phyloP scores from a whole-genome alignment of 2,329 filamentous ascomycete genomes.

The Calonectria hongkongensis region DNA sequence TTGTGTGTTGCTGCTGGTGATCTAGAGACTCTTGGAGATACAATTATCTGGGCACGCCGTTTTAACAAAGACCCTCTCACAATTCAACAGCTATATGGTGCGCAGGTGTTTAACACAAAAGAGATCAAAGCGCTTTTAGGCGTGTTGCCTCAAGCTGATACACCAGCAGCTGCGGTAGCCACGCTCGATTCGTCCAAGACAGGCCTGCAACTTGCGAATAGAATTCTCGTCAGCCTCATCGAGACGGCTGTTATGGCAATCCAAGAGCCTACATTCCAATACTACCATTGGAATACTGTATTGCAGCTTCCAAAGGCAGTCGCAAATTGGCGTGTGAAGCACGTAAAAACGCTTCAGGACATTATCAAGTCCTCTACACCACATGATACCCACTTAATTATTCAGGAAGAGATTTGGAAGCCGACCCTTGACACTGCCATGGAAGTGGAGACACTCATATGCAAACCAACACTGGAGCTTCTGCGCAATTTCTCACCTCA shows the following conservation, averaged over 20 bases:
- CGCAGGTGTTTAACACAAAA: slow-evolving; percentile 16
- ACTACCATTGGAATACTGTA: slow-evolving; percentile 31
- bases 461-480: slow-evolving; percentile 30
- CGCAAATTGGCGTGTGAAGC: slow-evolving; percentile 32
- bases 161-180: slow-evolving; percentile 24
- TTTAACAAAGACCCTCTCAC: slow-evolving; percentile 55
- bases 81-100: slow-evolving; percentile 43
- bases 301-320: slow-evolving; percentile 34
- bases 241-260: slow-evolving; percentile 42
- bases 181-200: slow-evolving; percentile 22
- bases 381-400: slow-evolving; percentile 1
- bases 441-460: slow-evolving; percentile 47
- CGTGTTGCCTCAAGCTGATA: slow-evolving; percentile 40
- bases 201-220: slow-evolving; percentile 40
- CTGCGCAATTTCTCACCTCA: background rate
- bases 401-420: slow-evolving; percentile 54
- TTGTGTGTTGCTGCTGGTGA: slow-evolving; percentile 54
- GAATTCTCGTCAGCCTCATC: slow-evolving; percentile 42
- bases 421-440: slow-evolving; percentile 56
- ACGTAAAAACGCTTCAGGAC: slow-evolving; percentile 26
- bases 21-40: slow-evolving; percentile 48
- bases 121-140: slow-evolving; percentile 50
- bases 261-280: slow-evolving; percentile 42
- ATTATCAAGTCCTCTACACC: slow-evolving; percentile 10
- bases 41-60: slow-evolving; percentile 54